Conservation (phyloP, 2,329 filamentous ascomycete species). For the Emmonsiellopsis sp. region DNA sequence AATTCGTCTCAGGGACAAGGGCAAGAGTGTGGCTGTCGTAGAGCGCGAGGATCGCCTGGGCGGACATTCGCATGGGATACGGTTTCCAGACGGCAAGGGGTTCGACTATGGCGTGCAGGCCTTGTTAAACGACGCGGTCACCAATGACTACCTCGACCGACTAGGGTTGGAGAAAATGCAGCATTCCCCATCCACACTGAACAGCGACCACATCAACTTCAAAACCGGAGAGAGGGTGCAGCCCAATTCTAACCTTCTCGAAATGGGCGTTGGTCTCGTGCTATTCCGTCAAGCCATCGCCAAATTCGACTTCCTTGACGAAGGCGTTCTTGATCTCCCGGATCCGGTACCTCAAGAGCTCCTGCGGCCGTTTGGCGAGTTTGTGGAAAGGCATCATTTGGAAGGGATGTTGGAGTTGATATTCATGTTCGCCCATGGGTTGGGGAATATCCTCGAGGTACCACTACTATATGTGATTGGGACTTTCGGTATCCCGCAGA, state of each 20-base stretch:
- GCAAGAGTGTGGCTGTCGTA: slow-evolving; percentile 17
- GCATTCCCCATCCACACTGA: background rate
- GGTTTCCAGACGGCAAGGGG: slow-evolving; percentile 2
- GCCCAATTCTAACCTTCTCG: background rate
- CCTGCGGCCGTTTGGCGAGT: slow-evolving; percentile 18
- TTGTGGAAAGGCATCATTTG: slow-evolving; percentile 16
- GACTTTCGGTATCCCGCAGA: no score
- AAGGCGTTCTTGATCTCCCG: slow-evolving; percentile 16
- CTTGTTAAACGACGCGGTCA: slow-evolving; percentile 14
- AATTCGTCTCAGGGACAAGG: slow-evolving; percentile 15
- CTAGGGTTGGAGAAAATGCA: slow-evolving; percentile 10
- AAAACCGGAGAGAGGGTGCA: slow-evolving; percentile 11
- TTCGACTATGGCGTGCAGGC: slow-evolving; percentile 20
- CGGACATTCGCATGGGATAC: slow-evolving; percentile 18
- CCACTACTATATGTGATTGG: no score
- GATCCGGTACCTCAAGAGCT: slow-evolving; percentile 21
- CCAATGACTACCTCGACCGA: slow-evolving; percentile 15
- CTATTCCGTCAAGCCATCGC: slow-evolving; percentile 3
- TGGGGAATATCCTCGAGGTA: no score
- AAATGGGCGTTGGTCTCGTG: slow-evolving; percentile 7
- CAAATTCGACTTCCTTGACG: slow-evolving; percentile 8
- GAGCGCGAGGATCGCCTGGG: slow-evolving; percentile 18
- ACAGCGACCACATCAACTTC: slow-evolving; percentile 12
- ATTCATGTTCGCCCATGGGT: no score
- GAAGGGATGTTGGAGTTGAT: background rate